These are phyloP conservation scores for Eremomyces bilateralis DNA, from an alignment of 495 filamentous ascomycete genomes.

Conservation along the genomic window DNA sequence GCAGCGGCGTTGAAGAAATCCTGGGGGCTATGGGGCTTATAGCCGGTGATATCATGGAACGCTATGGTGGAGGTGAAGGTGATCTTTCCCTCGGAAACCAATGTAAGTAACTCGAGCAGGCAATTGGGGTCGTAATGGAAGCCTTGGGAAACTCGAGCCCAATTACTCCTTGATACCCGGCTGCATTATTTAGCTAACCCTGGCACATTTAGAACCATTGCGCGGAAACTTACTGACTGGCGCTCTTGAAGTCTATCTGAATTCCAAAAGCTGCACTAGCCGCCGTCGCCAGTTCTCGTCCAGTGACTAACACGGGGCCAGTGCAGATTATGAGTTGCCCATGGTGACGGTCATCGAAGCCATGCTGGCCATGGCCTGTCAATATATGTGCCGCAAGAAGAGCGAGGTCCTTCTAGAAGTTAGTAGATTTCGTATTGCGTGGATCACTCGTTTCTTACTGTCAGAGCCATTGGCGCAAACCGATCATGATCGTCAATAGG, in stretches of 20 bases:
- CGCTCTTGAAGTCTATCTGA: conserved; percentile 29
- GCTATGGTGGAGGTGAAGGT: conserved; percentile 36
- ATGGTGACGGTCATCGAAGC: conserved; percentile 31
- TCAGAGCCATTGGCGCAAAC: conserved; percentile 31
- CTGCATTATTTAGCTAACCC: conserved; percentile 12
- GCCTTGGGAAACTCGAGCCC: too few relatives aligned
- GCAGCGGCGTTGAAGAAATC: conserved; percentile 32
- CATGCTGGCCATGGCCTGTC: conserved; percentile 29
- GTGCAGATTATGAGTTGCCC: conserved; percentile 34
- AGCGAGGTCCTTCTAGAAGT: conserved; percentile 22
- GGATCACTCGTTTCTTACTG: conserved; percentile 14
- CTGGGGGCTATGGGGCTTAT: conserved; percentile 24
- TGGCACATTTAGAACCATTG: neutral
- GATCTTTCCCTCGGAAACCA: conserved; percentile 36
- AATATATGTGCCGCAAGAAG: conserved; percentile 30
- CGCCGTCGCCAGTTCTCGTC: conserved; percentile 28
- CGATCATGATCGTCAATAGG: conserved; percentile 29
- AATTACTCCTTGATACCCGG: too few relatives aligned
- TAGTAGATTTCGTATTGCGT: neutral
- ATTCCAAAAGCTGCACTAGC: conserved; percentile 27
- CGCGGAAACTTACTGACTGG: conserved; percentile 33
- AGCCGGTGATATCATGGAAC: conserved; percentile 32
- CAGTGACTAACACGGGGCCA: conserved; percentile 30
- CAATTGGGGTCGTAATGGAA: too few relatives aligned
- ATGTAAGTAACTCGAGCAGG: conserved; percentile 34